Conservation (phyloP, 148 eudicot genomes). For the Camellia lanceoleosa region DNA sequence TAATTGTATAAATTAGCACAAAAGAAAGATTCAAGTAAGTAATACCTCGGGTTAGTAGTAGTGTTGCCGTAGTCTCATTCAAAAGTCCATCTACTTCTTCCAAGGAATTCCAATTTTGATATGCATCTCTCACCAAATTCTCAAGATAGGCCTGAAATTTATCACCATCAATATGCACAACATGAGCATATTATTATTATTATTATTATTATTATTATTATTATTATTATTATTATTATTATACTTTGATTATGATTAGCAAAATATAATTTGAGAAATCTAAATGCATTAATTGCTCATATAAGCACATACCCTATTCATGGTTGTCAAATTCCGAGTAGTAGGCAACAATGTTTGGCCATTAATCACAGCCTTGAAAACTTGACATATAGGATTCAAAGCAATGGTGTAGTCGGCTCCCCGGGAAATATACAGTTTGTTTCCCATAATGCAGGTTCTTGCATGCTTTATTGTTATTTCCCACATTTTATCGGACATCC, state of each 20-base stretch:
- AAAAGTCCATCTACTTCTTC: constrained; percentile 35
- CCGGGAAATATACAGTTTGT: constrained; percentile 35
- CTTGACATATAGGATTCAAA: constrained; percentile 53
- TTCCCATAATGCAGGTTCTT: constrained; percentile 44
- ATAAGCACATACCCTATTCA: constrained; percentile 22
- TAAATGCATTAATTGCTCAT: too few species aligned
- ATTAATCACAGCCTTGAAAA: constrained; percentile 37
- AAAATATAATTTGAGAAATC: too few species aligned
- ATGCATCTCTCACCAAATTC: constrained; percentile 35
- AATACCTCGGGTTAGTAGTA: constrained; percentile 45
- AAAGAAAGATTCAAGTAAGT: too few species aligned
- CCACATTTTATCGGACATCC: constrained; percentile 80
- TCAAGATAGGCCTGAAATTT: constrained; percentile 28
- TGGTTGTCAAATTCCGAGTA: constrained; percentile 15
- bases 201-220: too few species aligned
- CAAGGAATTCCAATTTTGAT: constrained; percentile 35
- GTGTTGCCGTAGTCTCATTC: constrained; percentile 12
- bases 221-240: too few species aligned
- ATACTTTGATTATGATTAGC: too few species aligned
- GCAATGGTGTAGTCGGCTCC: constrained; percentile 33
- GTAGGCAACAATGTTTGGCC: constrained; percentile 26
- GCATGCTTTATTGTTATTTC: constrained; percentile 61
- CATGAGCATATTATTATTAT: too few species aligned
- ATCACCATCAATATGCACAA: background rate
- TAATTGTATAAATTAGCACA: too few species aligned